A percentile compares a stretch with the other conserved stretches of the same genome.
These are phyloP conservation scores for Beauveria asiatica DNA, from an alignment of 2,329 filamentous ascomycete species.

Conservation along the genomic window DNA sequence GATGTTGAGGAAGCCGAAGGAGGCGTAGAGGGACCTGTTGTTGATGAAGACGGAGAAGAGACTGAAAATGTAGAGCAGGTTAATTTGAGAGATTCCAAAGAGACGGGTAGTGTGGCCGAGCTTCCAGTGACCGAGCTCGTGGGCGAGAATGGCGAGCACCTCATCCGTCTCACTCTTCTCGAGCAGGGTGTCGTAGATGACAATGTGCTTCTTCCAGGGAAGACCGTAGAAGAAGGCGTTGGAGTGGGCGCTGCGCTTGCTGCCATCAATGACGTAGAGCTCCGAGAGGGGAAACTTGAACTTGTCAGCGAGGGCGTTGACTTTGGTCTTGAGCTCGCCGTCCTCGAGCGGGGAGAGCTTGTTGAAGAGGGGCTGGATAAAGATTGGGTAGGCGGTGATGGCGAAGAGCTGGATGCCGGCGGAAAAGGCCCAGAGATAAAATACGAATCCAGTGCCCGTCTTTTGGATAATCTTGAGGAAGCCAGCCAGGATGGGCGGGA, in stretches of 20 bases:
- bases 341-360: slow-evolving; percentile 89
- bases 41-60: slow-evolving; percentile 97
- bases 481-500: slow-evolving; percentile 79
- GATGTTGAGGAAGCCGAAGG: slow-evolving; percentile 79
- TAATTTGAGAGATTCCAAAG: slow-evolving; percentile 77
- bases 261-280: slow-evolving; percentile 88
- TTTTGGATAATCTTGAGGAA: slow-evolving; percentile 92
- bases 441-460: slow-evolving; percentile 92
- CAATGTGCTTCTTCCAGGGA: slow-evolving; percentile 99
- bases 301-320: slow-evolving; percentile 73
- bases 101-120: slow-evolving; percentile 89
- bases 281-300: slow-evolving; percentile 89
- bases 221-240: slow-evolving; percentile 96
- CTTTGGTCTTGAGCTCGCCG: slow-evolving; percentile 77
- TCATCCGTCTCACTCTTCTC: slow-evolving; percentile 90
- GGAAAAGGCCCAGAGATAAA: slow-evolving; percentile 93
- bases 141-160: slow-evolving; percentile 87
- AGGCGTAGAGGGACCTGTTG: slow-evolving; percentile 81
- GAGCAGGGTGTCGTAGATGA: slow-evolving; percentile 95
- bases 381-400: slow-evolving; percentile 92
- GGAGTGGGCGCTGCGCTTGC: slow-evolving; percentile 78
- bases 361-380: slow-evolving; percentile 94
- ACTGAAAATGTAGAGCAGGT: slow-evolving; percentile 94
- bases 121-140: slow-evolving; percentile 96
- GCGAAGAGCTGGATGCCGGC: slow-evolving; percentile 85